Conservation (phyloP, 305 asterid genomes). For the Fraxinus latifolia region DNA sequence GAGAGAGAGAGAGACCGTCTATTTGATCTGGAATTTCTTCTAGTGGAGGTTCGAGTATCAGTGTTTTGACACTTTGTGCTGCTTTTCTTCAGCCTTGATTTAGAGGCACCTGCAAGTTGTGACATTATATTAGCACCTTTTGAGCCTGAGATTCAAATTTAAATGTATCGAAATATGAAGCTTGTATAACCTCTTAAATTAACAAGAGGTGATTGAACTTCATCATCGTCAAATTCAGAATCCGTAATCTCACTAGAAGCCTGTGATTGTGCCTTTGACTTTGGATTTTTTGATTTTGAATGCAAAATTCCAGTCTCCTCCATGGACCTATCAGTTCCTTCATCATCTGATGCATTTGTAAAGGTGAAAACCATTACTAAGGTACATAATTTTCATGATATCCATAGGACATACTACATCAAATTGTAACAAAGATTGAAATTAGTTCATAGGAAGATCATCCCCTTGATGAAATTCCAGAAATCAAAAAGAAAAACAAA, state of each 20-base stretch:
- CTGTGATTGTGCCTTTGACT: slow-evolving; percentile 40
- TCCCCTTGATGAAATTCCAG: background rate
- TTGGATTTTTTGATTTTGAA: slow-evolving; percentile 30
- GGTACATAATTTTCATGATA: background rate
- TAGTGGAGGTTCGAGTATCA: slow-evolving; percentile 32
- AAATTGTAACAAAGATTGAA: background rate
- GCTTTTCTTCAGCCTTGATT: slow-evolving; percentile 45
- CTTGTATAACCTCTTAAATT: slow-evolving; percentile 41
- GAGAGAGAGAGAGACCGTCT: slow-evolving; percentile 33
- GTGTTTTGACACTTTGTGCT: slow-evolving; percentile 31
- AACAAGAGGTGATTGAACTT: slow-evolving; percentile 55
- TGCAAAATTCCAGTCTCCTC: slow-evolving; percentile 28
- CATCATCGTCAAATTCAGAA: slow-evolving; percentile 49
- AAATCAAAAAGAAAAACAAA: background rate
- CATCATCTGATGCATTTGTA: slow-evolving; percentile 53
- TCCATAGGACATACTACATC: background rate
- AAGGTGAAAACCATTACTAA: slow-evolving; percentile 6
- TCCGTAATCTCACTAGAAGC: slow-evolving; percentile 57
- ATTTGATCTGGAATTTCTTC: slow-evolving; percentile 45
- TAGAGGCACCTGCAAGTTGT: slow-evolving; percentile 52
- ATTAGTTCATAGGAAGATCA: background rate
- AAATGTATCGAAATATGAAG: slow-evolving; percentile 17
- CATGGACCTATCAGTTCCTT: slow-evolving; percentile 37
- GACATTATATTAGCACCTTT: slow-evolving; percentile 2
- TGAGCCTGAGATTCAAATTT: background rate